Evolutionary conservation across 768 basidiomycete genomes (phyloP).

Genomic region (Trichaptum fuscoviolaceum): DNA sequence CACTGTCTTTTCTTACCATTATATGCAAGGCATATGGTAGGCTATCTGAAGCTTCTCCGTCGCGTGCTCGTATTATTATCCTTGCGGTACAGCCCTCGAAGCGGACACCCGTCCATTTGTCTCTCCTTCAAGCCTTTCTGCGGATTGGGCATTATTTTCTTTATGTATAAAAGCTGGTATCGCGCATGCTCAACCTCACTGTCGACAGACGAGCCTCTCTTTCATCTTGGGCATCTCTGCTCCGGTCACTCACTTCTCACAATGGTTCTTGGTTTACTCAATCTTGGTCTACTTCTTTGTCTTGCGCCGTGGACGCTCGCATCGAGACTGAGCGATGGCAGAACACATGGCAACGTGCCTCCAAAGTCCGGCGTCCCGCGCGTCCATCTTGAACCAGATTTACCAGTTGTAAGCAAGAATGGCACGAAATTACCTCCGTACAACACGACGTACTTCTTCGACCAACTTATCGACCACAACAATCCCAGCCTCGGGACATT

Average conservation of each 20-base stretch:
- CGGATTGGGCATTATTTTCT: background rate
- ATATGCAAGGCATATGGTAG: background rate
- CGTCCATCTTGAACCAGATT: background rate
- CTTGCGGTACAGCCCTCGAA: background rate
- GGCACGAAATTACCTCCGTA: constrained; percentile 25
- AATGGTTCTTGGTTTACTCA: background rate
- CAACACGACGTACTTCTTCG: constrained; percentile 44
- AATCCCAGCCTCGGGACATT: constrained; percentile 65
- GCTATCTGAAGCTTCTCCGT: background rate
- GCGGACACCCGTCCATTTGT: background rate
- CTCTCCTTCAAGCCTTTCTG: too few species aligned
- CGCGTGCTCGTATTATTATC: background rate
- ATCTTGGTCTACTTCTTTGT: background rate
- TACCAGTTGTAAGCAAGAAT: constrained; percentile 19
- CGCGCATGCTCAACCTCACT: background rate
- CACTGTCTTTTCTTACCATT: background rate
- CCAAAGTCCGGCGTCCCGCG: background rate
- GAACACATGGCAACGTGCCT: background rate
- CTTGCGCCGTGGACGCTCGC: background rate
- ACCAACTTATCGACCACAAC: constrained; percentile 47
- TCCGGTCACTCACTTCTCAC: background rate
- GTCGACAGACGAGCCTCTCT: background rate
- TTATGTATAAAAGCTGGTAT: background rate
- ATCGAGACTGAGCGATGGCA: background rate
- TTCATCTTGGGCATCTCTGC: too few species aligned